A percentile compares a stretch with the other conserved stretches of the same genome.
These are phyloP conservation scores for Chalciporus pseudorubinellus DNA, from an alignment of 768 basidiomycete genomes.

Conservation along the genomic window DNA sequence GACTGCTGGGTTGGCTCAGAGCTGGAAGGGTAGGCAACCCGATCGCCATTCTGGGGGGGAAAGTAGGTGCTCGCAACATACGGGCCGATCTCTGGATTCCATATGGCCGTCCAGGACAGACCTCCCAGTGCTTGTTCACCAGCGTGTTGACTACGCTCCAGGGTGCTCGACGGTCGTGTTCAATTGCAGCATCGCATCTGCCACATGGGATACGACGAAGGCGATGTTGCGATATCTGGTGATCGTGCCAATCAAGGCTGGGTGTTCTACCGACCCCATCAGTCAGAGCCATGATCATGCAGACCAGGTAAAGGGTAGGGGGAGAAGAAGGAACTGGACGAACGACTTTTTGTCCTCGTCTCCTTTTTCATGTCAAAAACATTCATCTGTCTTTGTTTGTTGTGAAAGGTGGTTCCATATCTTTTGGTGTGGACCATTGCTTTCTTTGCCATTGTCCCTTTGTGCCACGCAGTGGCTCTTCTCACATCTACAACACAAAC, in stretches of 20 bases:
- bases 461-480: constrained; percentile 19
- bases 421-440: constrained; percentile 17
- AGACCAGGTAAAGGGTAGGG: constrained; percentile 13
- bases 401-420: constrained; percentile 27
- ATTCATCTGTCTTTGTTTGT: constrained; percentile 29
- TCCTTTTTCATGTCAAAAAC: constrained; percentile 23
- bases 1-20: constrained; percentile 1
- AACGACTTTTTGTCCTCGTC: constrained; percentile 3
- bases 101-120: constrained; percentile 24
- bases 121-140: constrained; percentile 27
- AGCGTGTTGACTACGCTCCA: constrained; percentile 29
- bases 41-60: constrained; percentile 11
- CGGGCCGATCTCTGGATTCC: constrained; percentile 1
- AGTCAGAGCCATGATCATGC: constrained; percentile 23
- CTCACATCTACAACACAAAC: constrained; percentile 15
- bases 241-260: constrained; percentile 9
- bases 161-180: constrained; percentile 25
- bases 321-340: constrained; percentile 4
- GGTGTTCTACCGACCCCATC: constrained; percentile 8
- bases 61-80: constrained; percentile 12
- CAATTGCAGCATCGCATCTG: constrained; percentile 24
- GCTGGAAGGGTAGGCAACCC: constrained; percentile 4
- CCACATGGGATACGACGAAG: constrained; percentile 24
- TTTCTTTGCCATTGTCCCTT: constrained; percentile 21
- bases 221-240: constrained; percentile 9